A percentile compares a stretch with the other conserved stretches of the same genome.
These are phyloP conservation scores for Candida krabiensis DNA, from an alignment of 805 yeast genomes.

Conservation along the genomic window DNA sequence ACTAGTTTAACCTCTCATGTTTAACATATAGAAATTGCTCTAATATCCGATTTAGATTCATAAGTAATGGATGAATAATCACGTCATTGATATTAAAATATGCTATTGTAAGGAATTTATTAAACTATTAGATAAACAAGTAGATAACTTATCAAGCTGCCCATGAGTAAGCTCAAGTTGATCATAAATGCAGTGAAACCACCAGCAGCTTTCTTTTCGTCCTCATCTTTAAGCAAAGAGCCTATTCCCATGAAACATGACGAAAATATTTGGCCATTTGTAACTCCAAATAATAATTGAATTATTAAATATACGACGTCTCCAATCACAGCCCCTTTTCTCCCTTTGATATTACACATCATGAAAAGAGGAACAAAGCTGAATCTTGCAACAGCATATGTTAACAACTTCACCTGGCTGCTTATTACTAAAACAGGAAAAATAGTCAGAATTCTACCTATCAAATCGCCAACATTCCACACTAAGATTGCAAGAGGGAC, in stretches of 20 bases:
- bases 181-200: slow-evolving; percentile 85
- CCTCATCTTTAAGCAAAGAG: slow-evolving; percentile 39
- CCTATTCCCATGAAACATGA: slow-evolving; percentile 55
- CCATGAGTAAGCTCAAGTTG: slow-evolving; percentile 74
- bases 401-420: slow-evolving; percentile 44
- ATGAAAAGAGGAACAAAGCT: slow-evolving; percentile 71
- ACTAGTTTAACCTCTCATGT: slow-evolving; percentile 45
- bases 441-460: slow-evolving; percentile 73
- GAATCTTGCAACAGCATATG: slow-evolving; percentile 56
- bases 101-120: neutral
- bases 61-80: too few relatives aligned
- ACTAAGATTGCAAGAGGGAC: slow-evolving; percentile 77
- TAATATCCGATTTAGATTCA: too few relatives aligned
- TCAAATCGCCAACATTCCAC: slow-evolving; percentile 90
- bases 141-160: slow-evolving; percentile 73
- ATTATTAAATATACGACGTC: slow-evolving; percentile 67
- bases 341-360: slow-evolving; percentile 57
- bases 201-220: slow-evolving; percentile 86
- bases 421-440: slow-evolving; percentile 40
- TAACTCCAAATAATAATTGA: slow-evolving; percentile 79
- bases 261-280: slow-evolving; percentile 85
- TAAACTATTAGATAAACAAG: slow-evolving; percentile 40
- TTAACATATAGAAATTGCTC: too few relatives aligned
- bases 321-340: slow-evolving; percentile 41
- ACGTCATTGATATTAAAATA: too few relatives aligned